Base-by-base conservation (phyloP, 2,329 filamentous ascomycete genomes). In the Epichloe hybrida region DNA sequence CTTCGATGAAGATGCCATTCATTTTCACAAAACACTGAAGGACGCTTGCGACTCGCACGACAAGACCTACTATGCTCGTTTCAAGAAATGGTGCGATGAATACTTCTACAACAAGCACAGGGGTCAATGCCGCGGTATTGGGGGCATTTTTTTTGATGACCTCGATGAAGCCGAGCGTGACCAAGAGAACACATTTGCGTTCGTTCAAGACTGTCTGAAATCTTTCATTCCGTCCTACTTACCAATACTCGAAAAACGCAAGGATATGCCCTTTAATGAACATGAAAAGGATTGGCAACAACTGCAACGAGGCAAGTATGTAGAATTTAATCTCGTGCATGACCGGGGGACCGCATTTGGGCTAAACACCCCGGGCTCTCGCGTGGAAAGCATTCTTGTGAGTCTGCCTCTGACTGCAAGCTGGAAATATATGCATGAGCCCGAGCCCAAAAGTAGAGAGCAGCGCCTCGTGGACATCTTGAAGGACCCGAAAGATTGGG, bases 71-170 rank as follows among this genome's bases (percentile, higher is more conserved):
- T 98, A 95, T 67, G 83, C 88, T 12, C 81, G 83, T 49, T 98
- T 97, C 78, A 98, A 98, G 74, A 84, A 86, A 64, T 98, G 93
- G 93, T 98, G 93, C 66, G 93, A 98, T 66, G 82, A 94, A 61
- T 98, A 98, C 73, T 98, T 98, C 70, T 84, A 78, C 72, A 86
- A 96, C 69, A 91, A 90, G 66, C 93, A 98, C 71, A 82, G 93
- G 45, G 79, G 80, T 53, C 93, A 98, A 71, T 75, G 81, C 45
- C 84, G 93, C 46, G 93, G 93, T 51, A 72, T 98, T 36, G 93
- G 93, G 49, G 93, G 93, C 50, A 97, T 98, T 68, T 98, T 98
- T 79, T 98, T 98, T 63, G 93, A 98, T 68, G 93, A 98, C 65
- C 76, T 98, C 13, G 93, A 98, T 65, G 86, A 86, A 60, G 78